Percentiles rank a stretch among this genome's conserved stretches.
Conservation (phyloP, 768 basidiomycete species). For the Phaeolepiota aurea region DNA sequence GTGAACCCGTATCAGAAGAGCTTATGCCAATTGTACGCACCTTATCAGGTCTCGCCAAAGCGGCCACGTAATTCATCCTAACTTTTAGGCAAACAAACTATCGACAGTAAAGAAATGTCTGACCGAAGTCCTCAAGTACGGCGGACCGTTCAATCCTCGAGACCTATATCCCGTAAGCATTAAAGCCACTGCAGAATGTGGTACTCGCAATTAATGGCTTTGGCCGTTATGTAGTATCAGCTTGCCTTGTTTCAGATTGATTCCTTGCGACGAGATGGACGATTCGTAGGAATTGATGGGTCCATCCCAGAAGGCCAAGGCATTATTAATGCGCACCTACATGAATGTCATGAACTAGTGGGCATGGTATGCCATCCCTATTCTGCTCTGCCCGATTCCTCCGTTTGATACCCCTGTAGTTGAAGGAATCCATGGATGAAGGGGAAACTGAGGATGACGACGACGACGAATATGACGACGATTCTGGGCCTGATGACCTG, state of each 20-base stretch:
- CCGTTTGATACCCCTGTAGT: constrained; percentile 23
- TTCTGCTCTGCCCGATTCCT: background rate
- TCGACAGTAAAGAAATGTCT: constrained; percentile 96
- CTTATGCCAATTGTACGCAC: constrained; percentile 81
- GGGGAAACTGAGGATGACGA: constrained; percentile 48
- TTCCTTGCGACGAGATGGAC: constrained; percentile 86
- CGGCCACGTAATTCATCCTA: no score
- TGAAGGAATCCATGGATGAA: constrained; percentile 81
- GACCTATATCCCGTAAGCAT: constrained; percentile 85
- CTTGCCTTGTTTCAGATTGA: constrained; percentile 94
- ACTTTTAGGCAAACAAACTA: constrained; percentile 80
- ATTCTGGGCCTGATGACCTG: constrained; percentile 19
- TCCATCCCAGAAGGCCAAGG: constrained; percentile 93
- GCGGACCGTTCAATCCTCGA: constrained; percentile 85
- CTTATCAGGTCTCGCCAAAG: background rate
- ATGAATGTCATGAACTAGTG: constrained; percentile 91
- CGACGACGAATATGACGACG: constrained; percentile 44
- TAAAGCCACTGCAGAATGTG: no score
- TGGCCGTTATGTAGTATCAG: constrained; percentile 63
- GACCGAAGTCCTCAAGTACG: constrained; percentile 92
- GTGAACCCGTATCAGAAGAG: constrained; percentile 96
- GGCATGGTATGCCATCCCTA: constrained; percentile 60
- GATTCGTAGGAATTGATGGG: constrained; percentile 85
- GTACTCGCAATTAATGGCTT: no score
- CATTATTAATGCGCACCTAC: constrained; percentile 91